These are phyloP conservation scores for Insectozyma bohioensis DNA, from an alignment of 1,139 yeast species.

Conservation along the genomic window DNA sequence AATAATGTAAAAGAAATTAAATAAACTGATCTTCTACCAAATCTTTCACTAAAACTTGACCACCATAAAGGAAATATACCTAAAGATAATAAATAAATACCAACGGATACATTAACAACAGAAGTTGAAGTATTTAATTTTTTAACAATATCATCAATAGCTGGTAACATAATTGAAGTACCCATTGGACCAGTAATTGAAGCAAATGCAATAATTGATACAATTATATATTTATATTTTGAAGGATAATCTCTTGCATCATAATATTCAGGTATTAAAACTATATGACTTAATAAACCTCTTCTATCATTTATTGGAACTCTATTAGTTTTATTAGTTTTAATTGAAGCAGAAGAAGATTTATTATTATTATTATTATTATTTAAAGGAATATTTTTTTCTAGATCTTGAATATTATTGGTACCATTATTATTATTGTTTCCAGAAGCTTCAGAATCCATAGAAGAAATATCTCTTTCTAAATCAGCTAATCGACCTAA, in stretches of 20 bases:
- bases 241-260: constrained; percentile 68
- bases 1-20: constrained; percentile 64
- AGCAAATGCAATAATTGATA: constrained; percentile 67
- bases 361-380: too few relatives aligned
- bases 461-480: constrained; percentile 10
- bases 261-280: constrained; percentile 67
- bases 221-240: constrained; percentile 51
- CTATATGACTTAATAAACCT: constrained; percentile 53
- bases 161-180: constrained; percentile 82
- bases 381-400: too few relatives aligned
- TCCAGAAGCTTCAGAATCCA: constrained; percentile 8
- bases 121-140: constrained; percentile 57
- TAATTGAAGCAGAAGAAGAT: constrained; percentile 4
- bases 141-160: constrained; percentile 57
- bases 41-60: constrained; percentile 74
- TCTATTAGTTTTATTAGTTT: constrained; percentile 6
- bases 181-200: constrained; percentile 90
- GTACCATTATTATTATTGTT: too few relatives aligned
- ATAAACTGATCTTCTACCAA: constrained; percentile 76
- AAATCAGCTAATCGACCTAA: constrained; percentile 11
- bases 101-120: constrained; percentile 75
- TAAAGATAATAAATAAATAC: constrained; percentile 68
- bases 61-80: constrained; percentile 91
- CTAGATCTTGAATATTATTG: too few relatives aligned
- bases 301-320: constrained; percentile 49